A percentile compares a stretch with the other conserved stretches of the same genome.
These are phyloP conservation scores for Alternaria brassicicola DNA, from an alignment of 2,329 filamentous ascomycete genomes.

Conservation along the genomic window DNA sequence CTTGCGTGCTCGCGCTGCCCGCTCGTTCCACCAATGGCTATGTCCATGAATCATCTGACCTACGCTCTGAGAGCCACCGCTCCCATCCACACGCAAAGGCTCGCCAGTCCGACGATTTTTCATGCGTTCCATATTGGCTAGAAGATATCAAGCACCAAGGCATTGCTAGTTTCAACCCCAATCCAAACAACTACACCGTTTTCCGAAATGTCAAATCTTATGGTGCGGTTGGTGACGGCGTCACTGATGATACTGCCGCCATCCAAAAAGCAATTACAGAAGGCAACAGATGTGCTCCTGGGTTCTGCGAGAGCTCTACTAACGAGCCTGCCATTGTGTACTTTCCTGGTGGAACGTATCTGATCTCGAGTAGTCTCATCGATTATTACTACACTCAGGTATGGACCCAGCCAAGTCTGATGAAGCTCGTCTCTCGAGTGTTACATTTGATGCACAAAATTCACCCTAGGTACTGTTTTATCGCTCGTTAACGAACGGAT, in stretches of 20 bases:
- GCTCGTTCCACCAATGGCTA: slow-evolving; percentile 2
- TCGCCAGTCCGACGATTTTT: slow-evolving; percentile 20
- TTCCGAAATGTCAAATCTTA: slow-evolving; percentile 54
- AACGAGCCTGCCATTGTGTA: slow-evolving; percentile 63
- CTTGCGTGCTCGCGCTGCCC: slow-evolving; percentile 4
- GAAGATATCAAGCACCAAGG: slow-evolving; percentile 52
- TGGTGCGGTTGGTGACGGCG: slow-evolving; percentile 47
- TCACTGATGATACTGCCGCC: slow-evolving; percentile 57
- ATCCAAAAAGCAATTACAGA: slow-evolving; percentile 55
- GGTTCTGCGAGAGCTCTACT: slow-evolving; percentile 53
- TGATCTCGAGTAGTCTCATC: slow-evolving; percentile 63
- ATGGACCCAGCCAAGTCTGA: not conserved
- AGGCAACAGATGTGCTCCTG: slow-evolving; percentile 51
- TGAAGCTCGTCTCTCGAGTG: not conserved
- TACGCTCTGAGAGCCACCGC: slow-evolving; percentile 12
- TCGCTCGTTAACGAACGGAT: not conserved
- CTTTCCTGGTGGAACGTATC: slow-evolving; percentile 64
- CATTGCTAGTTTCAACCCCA: slow-evolving; percentile 46
- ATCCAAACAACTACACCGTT: slow-evolving; percentile 48
- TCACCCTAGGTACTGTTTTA: not conserved
- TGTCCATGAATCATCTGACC: slow-evolving; percentile 15
- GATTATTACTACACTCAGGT: slow-evolving; percentile 67
- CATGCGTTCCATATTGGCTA: slow-evolving; percentile 49
- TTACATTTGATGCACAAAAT: not conserved
- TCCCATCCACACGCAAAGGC: slow-evolving; percentile 18